Percentiles rank a stretch among this genome's conserved stretches.
These are phyloP conservation scores for Antrodiella citrinella DNA, from an alignment of 768 basidiomycete species.

Conservation along the genomic window DNA sequence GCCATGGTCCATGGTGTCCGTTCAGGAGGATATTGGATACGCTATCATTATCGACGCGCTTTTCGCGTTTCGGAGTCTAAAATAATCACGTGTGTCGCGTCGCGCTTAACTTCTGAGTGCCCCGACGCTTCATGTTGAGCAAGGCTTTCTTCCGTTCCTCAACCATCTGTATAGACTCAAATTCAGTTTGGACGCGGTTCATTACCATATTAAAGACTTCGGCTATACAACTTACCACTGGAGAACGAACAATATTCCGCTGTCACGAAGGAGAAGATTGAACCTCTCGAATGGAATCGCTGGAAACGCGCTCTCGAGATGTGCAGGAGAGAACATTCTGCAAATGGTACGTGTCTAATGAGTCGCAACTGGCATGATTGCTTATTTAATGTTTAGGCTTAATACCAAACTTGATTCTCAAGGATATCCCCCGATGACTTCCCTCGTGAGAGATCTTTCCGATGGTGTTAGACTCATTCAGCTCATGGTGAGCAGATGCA, in stretches of 20 bases:
- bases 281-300: conserved; percentile 35
- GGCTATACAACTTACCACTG: too few species aligned
- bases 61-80: not conserved
- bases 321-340: conserved; percentile 66
- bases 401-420: conserved; percentile 89
- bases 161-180: too few species aligned
- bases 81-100: too few species aligned
- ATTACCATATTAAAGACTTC: too few species aligned
- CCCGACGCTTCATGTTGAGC: too few species aligned
- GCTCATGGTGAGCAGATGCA: conserved; percentile 56
- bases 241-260: too few species aligned
- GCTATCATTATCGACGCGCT: too few species aligned
- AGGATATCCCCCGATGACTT: conserved; percentile 81
- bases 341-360: conserved; percentile 56
- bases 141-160: too few species aligned
- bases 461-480: conserved; percentile 96
- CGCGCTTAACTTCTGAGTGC: not conserved
- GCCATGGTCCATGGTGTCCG: too few species aligned
- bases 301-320: conserved; percentile 50
- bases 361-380: too few species aligned
- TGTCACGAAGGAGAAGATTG: not conserved
- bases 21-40: too few species aligned
- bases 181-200: too few species aligned
- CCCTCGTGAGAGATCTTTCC: conserved; percentile 83
- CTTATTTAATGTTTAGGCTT: conserved; percentile 51